A percentile compares a stretch with the other conserved stretches of the same genome.
Conservation (phyloP, 768 basidiomycete genomes). For the Lactarius hatsudake region DNA sequence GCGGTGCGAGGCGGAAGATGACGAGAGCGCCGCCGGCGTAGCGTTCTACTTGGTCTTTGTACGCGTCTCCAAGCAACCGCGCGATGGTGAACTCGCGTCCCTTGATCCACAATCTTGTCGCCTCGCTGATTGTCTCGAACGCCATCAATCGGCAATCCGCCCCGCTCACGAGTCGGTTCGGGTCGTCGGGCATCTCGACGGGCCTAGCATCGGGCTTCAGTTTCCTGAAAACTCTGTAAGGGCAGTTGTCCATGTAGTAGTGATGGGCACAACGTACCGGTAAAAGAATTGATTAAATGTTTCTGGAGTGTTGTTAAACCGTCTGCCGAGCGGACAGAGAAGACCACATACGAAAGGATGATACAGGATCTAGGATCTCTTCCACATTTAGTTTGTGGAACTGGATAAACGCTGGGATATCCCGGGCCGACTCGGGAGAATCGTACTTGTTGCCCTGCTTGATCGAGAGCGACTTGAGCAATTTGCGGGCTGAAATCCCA, state of each 20-base stretch:
- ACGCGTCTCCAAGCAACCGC: slow-evolving; percentile 75
- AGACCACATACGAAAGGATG: slow-evolving; percentile 66
- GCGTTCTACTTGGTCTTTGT: slow-evolving; percentile 63
- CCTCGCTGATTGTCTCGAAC: slow-evolving; percentile 82
- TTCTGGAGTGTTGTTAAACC: slow-evolving; percentile 43
- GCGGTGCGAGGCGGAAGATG: slow-evolving; percentile 90
- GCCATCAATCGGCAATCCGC: slow-evolving; percentile 97
- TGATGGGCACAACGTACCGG: slow-evolving; percentile 39
- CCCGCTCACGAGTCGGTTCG: slow-evolving; percentile 76
- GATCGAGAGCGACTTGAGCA: slow-evolving; percentile 86
- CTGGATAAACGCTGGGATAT: slow-evolving; percentile 84
- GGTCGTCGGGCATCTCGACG: slow-evolving; percentile 66
- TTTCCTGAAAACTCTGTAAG: slow-evolving; percentile 50
- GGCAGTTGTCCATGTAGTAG: not conserved
- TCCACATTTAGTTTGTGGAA: slow-evolving; percentile 83
- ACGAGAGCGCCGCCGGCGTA: slow-evolving; percentile 81
- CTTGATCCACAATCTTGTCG: slow-evolving; percentile 94
- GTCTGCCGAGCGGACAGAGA: not conserved
- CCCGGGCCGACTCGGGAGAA: slow-evolving; percentile 73
- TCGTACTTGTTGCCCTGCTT: slow-evolving; percentile 96
- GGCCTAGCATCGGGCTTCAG: slow-evolving; percentile 82
- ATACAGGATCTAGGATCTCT: slow-evolving; percentile 80
- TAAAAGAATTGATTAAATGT: slow-evolving; percentile 95
- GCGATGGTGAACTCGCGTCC: slow-evolving; percentile 88
- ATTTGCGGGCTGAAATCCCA: slow-evolving; percentile 55